Evolutionary conservation across 208 protist species (phyloP).

Genomic region (Vickermania spadyakhi): DNA sequence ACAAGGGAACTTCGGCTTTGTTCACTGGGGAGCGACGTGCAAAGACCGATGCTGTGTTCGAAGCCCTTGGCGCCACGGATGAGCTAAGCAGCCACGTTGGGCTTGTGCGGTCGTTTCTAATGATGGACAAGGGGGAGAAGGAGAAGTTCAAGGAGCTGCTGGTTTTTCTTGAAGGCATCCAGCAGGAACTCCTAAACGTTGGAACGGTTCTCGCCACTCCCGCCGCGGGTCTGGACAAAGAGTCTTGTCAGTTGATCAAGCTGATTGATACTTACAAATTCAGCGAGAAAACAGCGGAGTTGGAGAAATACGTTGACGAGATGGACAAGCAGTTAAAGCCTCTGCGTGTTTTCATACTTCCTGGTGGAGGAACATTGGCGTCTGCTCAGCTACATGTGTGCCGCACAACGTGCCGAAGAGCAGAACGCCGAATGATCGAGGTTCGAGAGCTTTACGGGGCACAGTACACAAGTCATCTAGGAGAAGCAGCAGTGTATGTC

Average conservation of each 20-base stretch:
- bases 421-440: constrained; percentile 41
- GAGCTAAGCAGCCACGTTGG: constrained; percentile 55
- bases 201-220: constrained; percentile 60
- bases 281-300: constrained; percentile 11
- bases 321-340: constrained; percentile 38
- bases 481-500: constrained; percentile 35
- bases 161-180: constrained; percentile 25
- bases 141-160: constrained; percentile 16
- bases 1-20: constrained; percentile 45
- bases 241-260: constrained; percentile 6
- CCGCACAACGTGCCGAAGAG: constrained; percentile 46
- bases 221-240: constrained; percentile 10
- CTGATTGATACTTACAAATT: constrained; percentile 15
- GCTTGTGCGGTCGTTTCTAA: constrained; percentile 19
- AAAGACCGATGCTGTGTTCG: constrained; percentile 53
- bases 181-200: constrained; percentile 59
- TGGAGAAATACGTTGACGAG: constrained; percentile 62
- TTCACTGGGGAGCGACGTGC: constrained; percentile 44
- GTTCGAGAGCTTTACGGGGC: constrained; percentile 20
- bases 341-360: constrained; percentile 61
- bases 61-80: constrained; percentile 47
- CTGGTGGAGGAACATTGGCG: constrained; percentile 25
- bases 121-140: constrained; percentile 6
- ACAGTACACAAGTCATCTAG: constrained; percentile 23
- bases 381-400: constrained; percentile 53